A percentile compares a stretch with the other conserved stretches of the same genome.
Conservation (phyloP, 2,329 filamentous ascomycete genomes). For the Curvularia spicifera region DNA sequence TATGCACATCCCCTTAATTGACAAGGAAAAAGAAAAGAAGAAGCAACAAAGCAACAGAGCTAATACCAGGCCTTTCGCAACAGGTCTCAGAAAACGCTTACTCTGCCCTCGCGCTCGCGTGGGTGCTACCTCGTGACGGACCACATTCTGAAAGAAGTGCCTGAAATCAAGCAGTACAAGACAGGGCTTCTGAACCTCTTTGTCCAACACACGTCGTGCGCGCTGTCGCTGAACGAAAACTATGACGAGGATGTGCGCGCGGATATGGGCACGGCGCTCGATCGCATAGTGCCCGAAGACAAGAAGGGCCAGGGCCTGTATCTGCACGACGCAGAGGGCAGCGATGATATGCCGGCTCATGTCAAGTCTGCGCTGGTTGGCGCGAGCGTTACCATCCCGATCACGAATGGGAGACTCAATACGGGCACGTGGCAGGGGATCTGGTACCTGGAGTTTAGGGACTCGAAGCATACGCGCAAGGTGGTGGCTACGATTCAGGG, state of each 20-base stretch:
- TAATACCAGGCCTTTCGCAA: not conserved
- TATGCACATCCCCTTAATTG: constrained; percentile 14
- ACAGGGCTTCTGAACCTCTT: constrained; percentile 78
- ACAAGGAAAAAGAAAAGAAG: not conserved
- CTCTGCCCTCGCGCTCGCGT: constrained; percentile 75
- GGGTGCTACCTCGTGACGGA: constrained; percentile 92
- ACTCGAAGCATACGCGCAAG: constrained; percentile 74
- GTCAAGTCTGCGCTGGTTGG: constrained; percentile 91
- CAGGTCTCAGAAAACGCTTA: constrained; percentile 78
- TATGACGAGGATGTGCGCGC: constrained; percentile 81
- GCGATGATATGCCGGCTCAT: constrained; percentile 95
- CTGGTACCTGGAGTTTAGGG: constrained; percentile 92
- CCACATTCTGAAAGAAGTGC: constrained; percentile 71
- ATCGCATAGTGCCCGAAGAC: constrained; percentile 86
- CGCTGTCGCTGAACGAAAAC: constrained; percentile 92
- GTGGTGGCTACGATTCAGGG: constrained; percentile 95
- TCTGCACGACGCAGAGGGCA: constrained; percentile 83
- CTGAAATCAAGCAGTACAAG: constrained; percentile 83
- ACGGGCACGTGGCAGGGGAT: constrained; percentile 84
- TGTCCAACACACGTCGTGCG: constrained; percentile 93
- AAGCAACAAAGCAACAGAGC: not conserved
- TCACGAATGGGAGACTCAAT: constrained; percentile 79
- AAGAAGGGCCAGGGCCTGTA: constrained; percentile 66
- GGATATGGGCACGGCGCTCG: constrained; percentile 93
- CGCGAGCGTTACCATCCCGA: constrained; percentile 88